Conservation (phyloP, 108 stramenopile species). For the Epithemia pelagica region DNA sequence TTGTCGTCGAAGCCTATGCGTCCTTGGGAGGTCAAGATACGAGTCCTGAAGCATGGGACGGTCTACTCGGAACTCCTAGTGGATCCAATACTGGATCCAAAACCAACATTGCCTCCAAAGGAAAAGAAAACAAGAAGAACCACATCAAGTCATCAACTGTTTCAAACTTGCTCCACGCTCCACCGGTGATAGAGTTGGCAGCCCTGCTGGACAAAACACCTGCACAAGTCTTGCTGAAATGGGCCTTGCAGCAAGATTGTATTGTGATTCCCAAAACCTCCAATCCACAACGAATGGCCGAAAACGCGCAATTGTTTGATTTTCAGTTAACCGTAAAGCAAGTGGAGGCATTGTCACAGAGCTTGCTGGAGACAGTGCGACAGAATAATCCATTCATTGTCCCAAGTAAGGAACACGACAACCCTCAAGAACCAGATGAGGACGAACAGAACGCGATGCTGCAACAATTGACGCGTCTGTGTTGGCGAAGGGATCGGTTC, state of each 20-base stretch:
- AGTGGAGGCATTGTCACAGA: background rate
- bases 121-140: background rate
- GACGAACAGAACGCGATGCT: background rate
- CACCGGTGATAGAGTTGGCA: slow-evolving; percentile 42
- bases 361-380: slow-evolving; percentile 1
- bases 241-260: slow-evolving; percentile 47
- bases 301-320: slow-evolving; percentile 52
- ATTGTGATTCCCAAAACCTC: slow-evolving; percentile 61
- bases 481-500: slow-evolving; percentile 69
- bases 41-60: slow-evolving; percentile 40
- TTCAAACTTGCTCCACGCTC: slow-evolving; percentile 22
- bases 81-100: background rate
- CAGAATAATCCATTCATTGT: slow-evolving; percentile 2
- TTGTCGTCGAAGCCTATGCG: slow-evolving; percentile 68
- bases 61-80: slow-evolving; percentile 10
- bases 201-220: slow-evolving; percentile 30
- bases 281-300: slow-evolving; percentile 28
- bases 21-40: slow-evolving; percentile 77
- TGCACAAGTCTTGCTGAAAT: slow-evolving; percentile 64
- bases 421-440: slow-evolving; percentile 19
- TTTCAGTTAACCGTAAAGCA: slow-evolving; percentile 18
- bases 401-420: background rate
- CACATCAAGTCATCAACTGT: background rate
- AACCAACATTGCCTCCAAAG: background rate
- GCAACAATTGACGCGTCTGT: slow-evolving; percentile 38